Evolutionary conservation across 805 yeast species (phyloP).

Genomic region (Allodekkera sacchari): DNA sequence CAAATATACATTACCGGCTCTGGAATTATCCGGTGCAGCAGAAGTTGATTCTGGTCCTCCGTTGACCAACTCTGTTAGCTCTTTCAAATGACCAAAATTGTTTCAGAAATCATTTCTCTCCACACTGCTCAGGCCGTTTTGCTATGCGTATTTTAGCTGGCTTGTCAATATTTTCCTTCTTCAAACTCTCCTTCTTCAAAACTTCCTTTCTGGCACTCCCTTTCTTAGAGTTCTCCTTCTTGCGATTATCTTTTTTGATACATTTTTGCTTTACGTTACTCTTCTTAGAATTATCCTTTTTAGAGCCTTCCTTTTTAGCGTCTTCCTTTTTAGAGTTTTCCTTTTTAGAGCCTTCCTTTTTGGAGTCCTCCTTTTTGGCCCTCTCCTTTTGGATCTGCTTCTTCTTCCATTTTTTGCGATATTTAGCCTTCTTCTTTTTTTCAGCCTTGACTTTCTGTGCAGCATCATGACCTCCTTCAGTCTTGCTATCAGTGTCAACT

Average conservation of each 20-base stretch:
- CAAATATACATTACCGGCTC: no score
- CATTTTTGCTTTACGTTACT: neutral
- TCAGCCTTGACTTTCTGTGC: neutral
- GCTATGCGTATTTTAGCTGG: slow-evolving; percentile 1
- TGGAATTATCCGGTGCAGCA: no score
- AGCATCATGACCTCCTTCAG: neutral
- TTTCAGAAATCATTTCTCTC: no score
- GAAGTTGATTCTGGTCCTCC: no score
- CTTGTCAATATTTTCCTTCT: slow-evolving; percentile 2
- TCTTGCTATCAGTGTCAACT: neutral
- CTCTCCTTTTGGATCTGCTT: slow-evolving; percentile 4
- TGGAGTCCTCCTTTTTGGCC: slow-evolving; percentile 1
- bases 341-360: neutral
- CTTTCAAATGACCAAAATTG: no score
- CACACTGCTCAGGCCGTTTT: no score
- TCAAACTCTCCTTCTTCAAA: slow-evolving; percentile 3
- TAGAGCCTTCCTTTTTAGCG: neutral
- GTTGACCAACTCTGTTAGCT: no score
- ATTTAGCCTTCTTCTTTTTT: slow-evolving; percentile 5
- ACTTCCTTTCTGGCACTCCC: neutral
- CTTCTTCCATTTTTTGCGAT: slow-evolving; percentile 1
- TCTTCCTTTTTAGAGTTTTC: neutral
- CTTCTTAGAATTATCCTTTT: neutral
- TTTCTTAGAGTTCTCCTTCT: neutral
- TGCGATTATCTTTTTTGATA: neutral